A percentile compares a stretch with the other conserved stretches of the same genome.
Conservation (phyloP, 2,329 filamentous ascomycete genomes). For the Trematosphaeria pertusa region DNA sequence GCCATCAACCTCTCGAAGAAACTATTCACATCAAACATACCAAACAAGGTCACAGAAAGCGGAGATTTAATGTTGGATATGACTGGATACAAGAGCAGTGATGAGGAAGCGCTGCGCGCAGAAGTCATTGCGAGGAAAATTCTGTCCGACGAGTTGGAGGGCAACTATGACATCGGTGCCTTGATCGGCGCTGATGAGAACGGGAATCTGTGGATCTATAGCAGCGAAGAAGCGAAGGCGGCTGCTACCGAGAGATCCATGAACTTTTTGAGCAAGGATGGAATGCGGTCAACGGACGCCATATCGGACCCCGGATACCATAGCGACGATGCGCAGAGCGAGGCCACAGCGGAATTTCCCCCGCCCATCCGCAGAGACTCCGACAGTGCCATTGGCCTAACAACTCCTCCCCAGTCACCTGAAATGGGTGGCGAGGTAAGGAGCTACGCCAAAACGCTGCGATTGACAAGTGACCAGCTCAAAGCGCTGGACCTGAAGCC, state of each 20-base stretch:
- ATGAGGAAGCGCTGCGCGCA: conserved; percentile 88
- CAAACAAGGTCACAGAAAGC: conserved; percentile 86
- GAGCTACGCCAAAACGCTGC: conserved; percentile 95
- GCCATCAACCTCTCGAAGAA: conserved; percentile 86
- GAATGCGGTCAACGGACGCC: conserved; percentile 74
- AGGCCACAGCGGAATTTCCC: conserved; percentile 59
- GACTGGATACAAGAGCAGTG: conserved; percentile 93
- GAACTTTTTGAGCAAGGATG: conserved; percentile 58
- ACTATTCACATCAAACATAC: conserved; percentile 88
- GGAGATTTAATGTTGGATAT: conserved; percentile 98
- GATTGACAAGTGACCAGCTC: conserved; percentile 93
- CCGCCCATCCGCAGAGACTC: conserved; percentile 72
- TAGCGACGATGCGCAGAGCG: conserved; percentile 77
- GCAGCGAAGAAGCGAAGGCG: conserved; percentile 94
- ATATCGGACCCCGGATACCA: conserved; percentile 94
- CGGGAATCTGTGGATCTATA: conserved; percentile 99
- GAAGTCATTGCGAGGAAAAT: conserved; percentile 95
- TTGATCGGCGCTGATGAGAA: conserved; percentile 94
- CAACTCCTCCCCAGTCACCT: conserved; percentile 64
- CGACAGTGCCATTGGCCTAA: conserved; percentile 71
- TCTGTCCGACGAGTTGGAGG: conserved; percentile 88
- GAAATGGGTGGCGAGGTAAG: conserved; percentile 69
- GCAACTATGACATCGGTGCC: conserved; percentile 94
- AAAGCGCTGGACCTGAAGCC: conserved; percentile 81
- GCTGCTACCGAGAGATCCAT: conserved; percentile 71